phyloP scores from a whole-genome alignment of 495 filamentous ascomycete species.

The Pseudotulostoma volvatum region DNA sequence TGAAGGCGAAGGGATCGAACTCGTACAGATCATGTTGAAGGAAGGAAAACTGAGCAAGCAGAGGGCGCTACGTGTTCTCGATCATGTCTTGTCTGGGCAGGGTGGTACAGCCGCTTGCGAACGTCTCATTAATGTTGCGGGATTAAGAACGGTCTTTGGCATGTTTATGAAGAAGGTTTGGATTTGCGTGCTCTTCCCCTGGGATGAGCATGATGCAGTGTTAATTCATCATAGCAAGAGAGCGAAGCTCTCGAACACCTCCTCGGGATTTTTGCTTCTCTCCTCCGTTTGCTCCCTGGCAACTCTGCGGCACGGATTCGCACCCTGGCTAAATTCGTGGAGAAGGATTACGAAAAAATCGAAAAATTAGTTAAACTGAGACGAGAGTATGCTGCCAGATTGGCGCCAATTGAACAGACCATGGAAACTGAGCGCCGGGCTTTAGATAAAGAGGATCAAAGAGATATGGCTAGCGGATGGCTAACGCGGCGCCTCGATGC shows the following conservation, averaged over 20 bases:
- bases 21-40: constrained; percentile 75
- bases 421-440: constrained; percentile 41
- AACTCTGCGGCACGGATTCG: constrained; percentile 69
- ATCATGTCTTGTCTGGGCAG: constrained; percentile 59
- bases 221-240: constrained; percentile 35
- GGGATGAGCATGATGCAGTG: constrained; percentile 8
- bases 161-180: constrained; percentile 79
- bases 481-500: constrained; percentile 72
- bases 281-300: constrained; percentile 64
- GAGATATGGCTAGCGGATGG: constrained; percentile 60
- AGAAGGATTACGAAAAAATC: constrained; percentile 83
- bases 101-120: constrained; percentile 45
- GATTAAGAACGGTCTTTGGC: constrained; percentile 69
- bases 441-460: constrained; percentile 37
- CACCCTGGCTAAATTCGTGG: constrained; percentile 83
- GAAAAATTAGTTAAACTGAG: constrained; percentile 51
- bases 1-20: constrained; percentile 82
- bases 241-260: constrained; percentile 61
- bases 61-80: constrained; percentile 60
- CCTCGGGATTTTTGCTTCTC: constrained; percentile 70
- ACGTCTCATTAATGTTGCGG: constrained; percentile 63
- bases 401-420: constrained; percentile 47
- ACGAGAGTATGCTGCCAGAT: constrained; percentile 48
- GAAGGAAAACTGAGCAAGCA: constrained; percentile 68
- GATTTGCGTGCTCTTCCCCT: background rate